These are phyloP conservation scores for Uncinocarpus reesii DNA, from an alignment of 2,329 filamentous ascomycete species.

Conservation along the genomic window DNA sequence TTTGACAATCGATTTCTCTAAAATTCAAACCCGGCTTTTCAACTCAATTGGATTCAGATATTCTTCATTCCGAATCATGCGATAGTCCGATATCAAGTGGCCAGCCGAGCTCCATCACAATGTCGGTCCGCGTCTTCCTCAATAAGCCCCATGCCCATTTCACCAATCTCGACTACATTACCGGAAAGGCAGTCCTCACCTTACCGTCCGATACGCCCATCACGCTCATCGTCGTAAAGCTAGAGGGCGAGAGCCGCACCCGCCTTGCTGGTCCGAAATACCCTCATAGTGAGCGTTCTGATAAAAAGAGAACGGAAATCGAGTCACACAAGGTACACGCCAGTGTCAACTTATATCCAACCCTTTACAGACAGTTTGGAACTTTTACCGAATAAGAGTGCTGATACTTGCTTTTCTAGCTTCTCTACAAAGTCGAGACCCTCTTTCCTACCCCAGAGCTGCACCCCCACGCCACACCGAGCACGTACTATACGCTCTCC, in stretches of 20 bases:
- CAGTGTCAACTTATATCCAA: neutral
- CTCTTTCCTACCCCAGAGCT: slow-evolving; percentile 39
- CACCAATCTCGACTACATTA: slow-evolving; percentile 41
- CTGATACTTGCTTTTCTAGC: slow-evolving; percentile 22
- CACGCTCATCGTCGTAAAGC: slow-evolving; percentile 39
- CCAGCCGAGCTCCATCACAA: slow-evolving; percentile 19
- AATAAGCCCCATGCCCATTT: slow-evolving; percentile 36
- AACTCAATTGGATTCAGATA: neutral
- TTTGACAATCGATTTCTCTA: neutral
- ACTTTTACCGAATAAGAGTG: neutral
- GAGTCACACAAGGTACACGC: slow-evolving; percentile 40
- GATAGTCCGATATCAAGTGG: neutral
- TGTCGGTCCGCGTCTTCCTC: slow-evolving; percentile 39
- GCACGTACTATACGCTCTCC: slow-evolving; percentile 36
- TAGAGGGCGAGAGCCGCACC: slow-evolving; percentile 42
- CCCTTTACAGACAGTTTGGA: neutral
- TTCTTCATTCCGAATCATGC: neutral
- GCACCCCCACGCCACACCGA: slow-evolving; percentile 27
- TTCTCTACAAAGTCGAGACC: slow-evolving; percentile 40
- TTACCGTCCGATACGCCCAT: slow-evolving; percentile 36
- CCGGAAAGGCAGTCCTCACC: slow-evolving; percentile 37
- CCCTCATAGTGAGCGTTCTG: slow-evolving; percentile 33
- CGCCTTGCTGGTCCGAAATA: slow-evolving; percentile 34
- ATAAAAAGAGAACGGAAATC: slow-evolving; percentile 40
- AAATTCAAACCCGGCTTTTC: neutral